Evolutionary conservation across 73 alveolate species (phyloP), one percentile per base, ranked within the genome.

Genomic region (Stentor roeselii): DNA sequence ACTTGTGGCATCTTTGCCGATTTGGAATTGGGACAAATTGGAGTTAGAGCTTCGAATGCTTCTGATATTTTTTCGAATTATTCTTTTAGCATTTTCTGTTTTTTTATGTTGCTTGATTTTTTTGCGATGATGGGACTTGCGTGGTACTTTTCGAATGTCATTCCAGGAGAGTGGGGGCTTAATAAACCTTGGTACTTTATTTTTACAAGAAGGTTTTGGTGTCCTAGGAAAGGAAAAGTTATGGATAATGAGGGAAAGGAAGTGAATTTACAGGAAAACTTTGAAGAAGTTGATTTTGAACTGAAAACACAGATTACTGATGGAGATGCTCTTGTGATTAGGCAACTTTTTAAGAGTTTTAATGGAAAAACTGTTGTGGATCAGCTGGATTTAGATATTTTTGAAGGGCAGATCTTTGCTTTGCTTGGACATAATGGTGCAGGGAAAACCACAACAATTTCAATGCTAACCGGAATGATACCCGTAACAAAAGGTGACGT

Each of bases 391-490:
- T 82, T 97, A 50, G 95, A 96, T 36, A 90, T 94, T 92, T 97
- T 94, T 84, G 84, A 86, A 60, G 97, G 98, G 37, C 91, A 97
- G 82, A 97, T 97, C 1, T 95, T 91, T 85, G 99, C 99, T 27
- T 88, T 97, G 35, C 86, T 97, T 3, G 99, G 99, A 21, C 99
- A 97, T 75, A 97, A 97, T 87, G 99, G 99, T 3, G 99, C 99
- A 60, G 99, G 99, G 36, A 97, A 97, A 82, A 92, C 99, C 0
- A 87, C 99, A 2, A 93, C 98, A 3, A 93, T 96, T 39, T 89
- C 96, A 3, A 92, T 95, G 97, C 83, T 95, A 1, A 93, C 97
- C 21, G 99, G 99, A 0, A 76, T 95, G 39, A 67, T 90, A 40
- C 87, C 82, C 74, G 75, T 93, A 6, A 86, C 95, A n/a, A 36